Evolutionary conservation across 495 filamentous ascomycete species (phyloP).

Genomic region (Bathelium albidoporum): DNA sequence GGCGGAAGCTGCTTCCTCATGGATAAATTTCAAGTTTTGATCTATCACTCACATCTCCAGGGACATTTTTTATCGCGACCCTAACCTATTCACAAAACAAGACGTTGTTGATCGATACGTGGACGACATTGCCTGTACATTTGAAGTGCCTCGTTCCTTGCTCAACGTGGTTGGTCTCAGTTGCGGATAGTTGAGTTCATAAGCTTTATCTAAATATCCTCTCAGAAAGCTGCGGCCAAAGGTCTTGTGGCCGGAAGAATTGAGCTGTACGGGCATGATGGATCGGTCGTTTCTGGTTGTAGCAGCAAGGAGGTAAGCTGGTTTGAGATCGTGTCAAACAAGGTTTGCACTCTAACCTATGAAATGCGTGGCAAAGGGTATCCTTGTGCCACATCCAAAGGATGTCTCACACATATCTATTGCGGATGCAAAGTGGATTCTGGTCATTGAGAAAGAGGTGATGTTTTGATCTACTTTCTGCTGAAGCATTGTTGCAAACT

Average conservation of each 20-base stretch:
- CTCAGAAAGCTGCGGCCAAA: conserved; percentile 51
- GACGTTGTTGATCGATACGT: conserved; percentile 63
- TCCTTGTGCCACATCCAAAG: conserved; percentile 52
- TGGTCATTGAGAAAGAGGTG: conserved; percentile 91
- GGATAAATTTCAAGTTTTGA: background rate
- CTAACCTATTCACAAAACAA: conserved; percentile 68
- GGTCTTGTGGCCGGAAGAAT: conserved; percentile 55
- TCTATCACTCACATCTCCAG: conserved; percentile 34
- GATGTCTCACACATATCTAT: conserved; percentile 47
- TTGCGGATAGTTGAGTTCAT: background rate
- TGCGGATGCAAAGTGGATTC: conserved; percentile 51
- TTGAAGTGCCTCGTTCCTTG: conserved; percentile 48
- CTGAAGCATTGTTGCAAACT: background rate
- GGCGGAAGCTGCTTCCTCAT: background rate
- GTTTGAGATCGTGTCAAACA: background rate
- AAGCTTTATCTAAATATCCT: background rate
- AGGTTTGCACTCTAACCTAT: background rate
- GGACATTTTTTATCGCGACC: conserved; percentile 85
- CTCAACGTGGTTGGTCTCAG: conserved; percentile 44
- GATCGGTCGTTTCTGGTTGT: conserved; percentile 15
- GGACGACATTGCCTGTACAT: conserved; percentile 76
- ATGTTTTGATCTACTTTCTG: background rate
- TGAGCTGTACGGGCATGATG: conserved; percentile 28
- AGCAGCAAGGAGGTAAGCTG: background rate
- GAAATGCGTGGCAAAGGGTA: conserved; percentile 42